Evolutionary conservation across 176 grass and related monocot genomes (phyloP).

Genomic region (Rhipidocladum racemiflorum): DNA sequence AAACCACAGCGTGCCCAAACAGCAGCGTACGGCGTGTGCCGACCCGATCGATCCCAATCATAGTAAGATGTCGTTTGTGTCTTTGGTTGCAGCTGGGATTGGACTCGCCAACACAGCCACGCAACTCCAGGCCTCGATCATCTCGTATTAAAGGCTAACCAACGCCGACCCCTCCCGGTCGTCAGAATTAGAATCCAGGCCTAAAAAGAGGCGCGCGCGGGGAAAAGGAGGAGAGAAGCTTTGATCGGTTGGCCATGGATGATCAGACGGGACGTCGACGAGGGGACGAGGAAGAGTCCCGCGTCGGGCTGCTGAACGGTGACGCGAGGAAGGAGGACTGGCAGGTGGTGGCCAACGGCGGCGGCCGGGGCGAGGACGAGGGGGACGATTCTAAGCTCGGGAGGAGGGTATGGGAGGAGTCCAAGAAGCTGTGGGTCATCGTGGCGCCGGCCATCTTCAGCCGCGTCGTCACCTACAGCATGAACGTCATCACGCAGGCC

Average conservation of each 20-base stretch:
- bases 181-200: neutral
- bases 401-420: conserved; percentile 54
- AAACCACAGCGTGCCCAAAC: no score
- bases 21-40: no score
- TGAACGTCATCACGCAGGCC: conserved; percentile 97
- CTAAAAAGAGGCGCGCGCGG: no score
- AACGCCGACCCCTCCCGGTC: neutral
- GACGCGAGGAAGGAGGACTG: conserved; percentile 27
- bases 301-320: conserved; percentile 25
- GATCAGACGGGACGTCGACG: neutral
- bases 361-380: neutral
- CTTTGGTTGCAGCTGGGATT: neutral
- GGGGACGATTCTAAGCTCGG: conserved; percentile 17
- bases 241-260: neutral
- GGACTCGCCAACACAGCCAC: conserved; percentile 18
- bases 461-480: conserved; percentile 82
- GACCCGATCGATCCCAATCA: no score
- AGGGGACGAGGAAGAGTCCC: conserved; percentile 20
- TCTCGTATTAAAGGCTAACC: conserved; percentile 20
- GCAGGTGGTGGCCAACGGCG: neutral
- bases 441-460: conserved; percentile 92
- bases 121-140: neutral
- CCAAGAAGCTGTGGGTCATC: conserved; percentile 80
- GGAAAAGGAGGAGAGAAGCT: neutral
- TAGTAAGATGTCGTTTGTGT: no score